phyloP scores from a whole-genome alignment of 1,284 basidiomycete species.

The Xanthoconium separans region DNA sequence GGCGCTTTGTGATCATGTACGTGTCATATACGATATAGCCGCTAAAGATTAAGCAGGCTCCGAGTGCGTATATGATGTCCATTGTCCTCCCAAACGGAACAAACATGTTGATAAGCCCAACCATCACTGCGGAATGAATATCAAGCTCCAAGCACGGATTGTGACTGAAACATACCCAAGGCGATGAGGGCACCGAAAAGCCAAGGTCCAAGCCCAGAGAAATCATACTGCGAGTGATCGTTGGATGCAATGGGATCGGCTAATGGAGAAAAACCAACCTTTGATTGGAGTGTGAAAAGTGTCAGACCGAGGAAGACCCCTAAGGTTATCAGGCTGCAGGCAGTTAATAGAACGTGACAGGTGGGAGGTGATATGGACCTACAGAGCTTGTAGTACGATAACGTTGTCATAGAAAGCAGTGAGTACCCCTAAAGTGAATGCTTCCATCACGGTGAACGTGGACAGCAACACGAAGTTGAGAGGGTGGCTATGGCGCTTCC shows the following conservation, averaged over 20 bases:
- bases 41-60: conserved; percentile 81
- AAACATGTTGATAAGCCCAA: conserved; percentile 76
- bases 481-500: conserved; percentile 86
- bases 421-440: conserved; percentile 76
- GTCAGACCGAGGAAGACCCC: conserved; percentile 88
- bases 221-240: conserved; percentile 65
- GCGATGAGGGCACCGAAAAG: conserved; percentile 77
- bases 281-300: conserved; percentile 83
- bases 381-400: conserved; percentile 87
- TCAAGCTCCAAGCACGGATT: conserved; percentile 5
- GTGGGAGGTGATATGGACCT: conserved; percentile 29
- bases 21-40: conserved; percentile 87
- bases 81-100: conserved; percentile 76
- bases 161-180: conserved; percentile 47
- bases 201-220: conserved; percentile 82
- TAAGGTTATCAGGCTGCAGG: conserved; percentile 69
- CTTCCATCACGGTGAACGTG: conserved; percentile 78
- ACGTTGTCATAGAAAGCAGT: conserved; percentile 73
- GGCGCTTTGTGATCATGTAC: conserved; percentile 74
- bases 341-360: conserved; percentile 12
- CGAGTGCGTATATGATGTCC: conserved; percentile 76
- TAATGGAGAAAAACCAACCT: conserved; percentile 41
- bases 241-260: background rate
- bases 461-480: conserved; percentile 77
- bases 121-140: conserved; percentile 51